Evolutionary conservation across 73 alveolate species (phyloP).

Genomic region (Paramecium pentaurelia): DNA sequence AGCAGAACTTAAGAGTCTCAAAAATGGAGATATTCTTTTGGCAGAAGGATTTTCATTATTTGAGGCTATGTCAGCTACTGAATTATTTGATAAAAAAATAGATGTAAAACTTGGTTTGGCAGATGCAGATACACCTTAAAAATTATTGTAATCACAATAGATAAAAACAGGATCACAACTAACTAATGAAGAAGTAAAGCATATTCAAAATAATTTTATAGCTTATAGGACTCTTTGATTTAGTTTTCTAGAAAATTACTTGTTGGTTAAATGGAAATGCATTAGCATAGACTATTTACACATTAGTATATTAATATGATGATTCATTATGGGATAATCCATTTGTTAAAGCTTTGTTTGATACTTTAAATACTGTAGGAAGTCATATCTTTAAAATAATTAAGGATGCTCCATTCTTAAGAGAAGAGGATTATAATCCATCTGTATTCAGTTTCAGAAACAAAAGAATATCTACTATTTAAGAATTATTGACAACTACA

Average conservation of each 20-base stretch:
- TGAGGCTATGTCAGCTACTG: slow-evolving; percentile 44
- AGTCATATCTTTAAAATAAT: neutral
- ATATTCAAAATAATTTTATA: neutral
- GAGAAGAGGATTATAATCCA: slow-evolving; percentile 44
- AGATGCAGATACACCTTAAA: slow-evolving; percentile 29
- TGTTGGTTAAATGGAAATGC: slow-evolving; percentile 40
- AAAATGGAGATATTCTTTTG: neutral
- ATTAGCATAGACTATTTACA: slow-evolving; percentile 6
- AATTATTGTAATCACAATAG: neutral
- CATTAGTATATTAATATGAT: neutral
- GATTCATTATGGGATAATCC: neutral
- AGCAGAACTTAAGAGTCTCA: neutral
- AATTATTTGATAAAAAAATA: slow-evolving; percentile 20
- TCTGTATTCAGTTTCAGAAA: slow-evolving; percentile 14
- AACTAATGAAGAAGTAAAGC: neutral
- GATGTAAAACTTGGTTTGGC: slow-evolving; percentile 24
- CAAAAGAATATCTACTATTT: neutral
- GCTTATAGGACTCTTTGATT: slow-evolving; percentile 14
- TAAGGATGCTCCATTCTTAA: slow-evolving; percentile 21
- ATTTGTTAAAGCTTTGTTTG: neutral
- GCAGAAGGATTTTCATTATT: slow-evolving; percentile 22
- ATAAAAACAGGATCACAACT: slow-evolving; percentile 13
- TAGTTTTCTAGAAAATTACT: neutral
- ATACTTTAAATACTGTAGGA: neutral
- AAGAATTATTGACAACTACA: neutral